Evolutionary conservation across 2,329 filamentous ascomycete species (phyloP).

Genomic region (Monilinia vaccinii-corymbosi): DNA sequence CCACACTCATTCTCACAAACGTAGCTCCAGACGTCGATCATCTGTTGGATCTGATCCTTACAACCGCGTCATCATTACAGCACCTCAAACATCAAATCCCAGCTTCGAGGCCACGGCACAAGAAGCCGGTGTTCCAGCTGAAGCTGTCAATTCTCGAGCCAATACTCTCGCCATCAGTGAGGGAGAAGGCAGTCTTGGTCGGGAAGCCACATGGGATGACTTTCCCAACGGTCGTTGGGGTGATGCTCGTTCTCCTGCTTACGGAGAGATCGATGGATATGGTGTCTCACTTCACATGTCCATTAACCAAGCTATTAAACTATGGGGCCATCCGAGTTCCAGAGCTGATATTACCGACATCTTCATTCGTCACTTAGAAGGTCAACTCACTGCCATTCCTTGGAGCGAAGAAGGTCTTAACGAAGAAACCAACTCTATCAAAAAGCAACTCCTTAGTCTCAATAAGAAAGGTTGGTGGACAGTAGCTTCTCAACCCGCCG

Average conservation of each 20-base stretch:
- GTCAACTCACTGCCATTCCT: constrained; percentile 71
- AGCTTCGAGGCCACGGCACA: constrained; percentile 65
- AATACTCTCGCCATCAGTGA: constrained; percentile 91
- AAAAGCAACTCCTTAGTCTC: constrained; percentile 61
- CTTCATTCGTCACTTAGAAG: constrained; percentile 73
- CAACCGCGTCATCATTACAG: constrained; percentile 78
- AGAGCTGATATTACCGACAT: constrained; percentile 65
- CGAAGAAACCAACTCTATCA: constrained; percentile 76
- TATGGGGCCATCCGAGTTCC: constrained; percentile 75
- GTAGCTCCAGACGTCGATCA: constrained; percentile 24
- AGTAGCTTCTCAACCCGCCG: constrained; percentile 86
- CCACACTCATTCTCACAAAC: constrained; percentile 6
- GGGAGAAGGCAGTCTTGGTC: constrained; percentile 77
- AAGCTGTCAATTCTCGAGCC: constrained; percentile 65
- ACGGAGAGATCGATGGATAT: constrained; percentile 96
- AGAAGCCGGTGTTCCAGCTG: constrained; percentile 68
- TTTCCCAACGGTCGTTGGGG: constrained; percentile 96
- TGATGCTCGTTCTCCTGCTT: constrained; percentile 84
- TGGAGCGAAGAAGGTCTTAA: constrained; percentile 90
- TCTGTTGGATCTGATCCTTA: constrained; percentile 75
- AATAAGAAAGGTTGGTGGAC: constrained; percentile 91
- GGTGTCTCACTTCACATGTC: constrained; percentile 92
- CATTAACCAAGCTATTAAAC: constrained; percentile 67
- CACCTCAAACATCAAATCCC: constrained; percentile 47
- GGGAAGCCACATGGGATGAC: constrained; percentile 98